Evolutionary conservation across 805 yeast species (phyloP).

Genomic region (Candida sithepensis): DNA sequence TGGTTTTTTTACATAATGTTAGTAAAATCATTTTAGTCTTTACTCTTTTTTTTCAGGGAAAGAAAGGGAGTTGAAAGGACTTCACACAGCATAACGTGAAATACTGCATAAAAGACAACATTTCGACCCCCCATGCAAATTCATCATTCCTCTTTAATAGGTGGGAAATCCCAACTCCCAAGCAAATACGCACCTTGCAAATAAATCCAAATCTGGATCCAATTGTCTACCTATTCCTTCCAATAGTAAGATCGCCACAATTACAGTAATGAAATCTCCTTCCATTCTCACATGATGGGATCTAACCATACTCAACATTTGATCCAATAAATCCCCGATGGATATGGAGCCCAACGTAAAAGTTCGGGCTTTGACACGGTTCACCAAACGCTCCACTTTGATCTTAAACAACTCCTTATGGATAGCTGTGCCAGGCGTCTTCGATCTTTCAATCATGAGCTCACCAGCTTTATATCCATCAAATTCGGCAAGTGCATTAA

Average conservation of each 20-base stretch:
- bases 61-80: background rate
- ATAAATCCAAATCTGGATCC: conserved; percentile 88
- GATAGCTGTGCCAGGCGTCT: conserved; percentile 90
- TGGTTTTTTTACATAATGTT: background rate
- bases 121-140: background rate
- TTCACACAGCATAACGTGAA: background rate
- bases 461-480: conserved; percentile 96
- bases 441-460: conserved; percentile 89
- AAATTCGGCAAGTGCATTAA: conserved; percentile 83
- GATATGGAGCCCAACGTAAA: conserved; percentile 90
- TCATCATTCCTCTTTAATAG: conserved; percentile 10
- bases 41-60: background rate
- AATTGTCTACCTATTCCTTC: conserved; percentile 96
- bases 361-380: conserved; percentile 77
- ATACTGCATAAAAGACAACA: background rate
- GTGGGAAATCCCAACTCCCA: conserved; percentile 36
- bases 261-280: conserved; percentile 91
- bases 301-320: conserved; percentile 87
- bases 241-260: conserved; percentile 84
- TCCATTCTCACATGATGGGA: conserved; percentile 96
- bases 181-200: conserved; percentile 86
- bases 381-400: conserved; percentile 81
- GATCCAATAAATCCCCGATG: conserved; percentile 85
- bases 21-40: background rate
- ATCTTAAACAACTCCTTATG: conserved; percentile 82